Evolutionary conservation across 371 early-diverging fungal species (phyloP).

Genomic region (Entomophthora muscae): DNA sequence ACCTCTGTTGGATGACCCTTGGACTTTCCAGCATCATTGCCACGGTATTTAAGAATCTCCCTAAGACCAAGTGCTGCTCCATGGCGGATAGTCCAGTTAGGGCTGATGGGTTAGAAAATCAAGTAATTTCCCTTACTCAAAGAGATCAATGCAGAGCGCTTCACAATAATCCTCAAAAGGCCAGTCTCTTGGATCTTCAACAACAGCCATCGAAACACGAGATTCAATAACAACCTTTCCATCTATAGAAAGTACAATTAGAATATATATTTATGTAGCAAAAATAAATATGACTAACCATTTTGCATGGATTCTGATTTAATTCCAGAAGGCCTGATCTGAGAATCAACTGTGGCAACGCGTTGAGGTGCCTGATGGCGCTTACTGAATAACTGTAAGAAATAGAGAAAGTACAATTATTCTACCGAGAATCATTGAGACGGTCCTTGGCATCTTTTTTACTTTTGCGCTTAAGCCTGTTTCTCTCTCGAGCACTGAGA

Average conservation of each 20-base stretch:
- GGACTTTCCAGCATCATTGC: constrained; percentile 50
- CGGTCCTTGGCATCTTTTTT: constrained; percentile 50
- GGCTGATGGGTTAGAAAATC: constrained; percentile 13
- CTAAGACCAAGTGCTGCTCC: constrained; percentile 91
- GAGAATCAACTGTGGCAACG: constrained; percentile 3
- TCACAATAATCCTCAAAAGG: constrained; percentile 84
- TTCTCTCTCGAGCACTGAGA: constrained; percentile 80
- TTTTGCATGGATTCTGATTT: neutral
- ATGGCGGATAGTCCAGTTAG: constrained; percentile 88
- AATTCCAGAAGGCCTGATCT: neutral
- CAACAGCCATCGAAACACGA: neutral
- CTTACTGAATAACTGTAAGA: neutral
- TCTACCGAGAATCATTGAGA: neutral
- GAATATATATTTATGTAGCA: too few species aligned
- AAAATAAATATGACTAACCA: too few species aligned
- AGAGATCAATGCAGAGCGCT: constrained; percentile 74
- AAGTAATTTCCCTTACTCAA: constrained; percentile 23
- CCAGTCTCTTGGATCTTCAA: constrained; percentile 40
- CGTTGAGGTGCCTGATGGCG: neutral
- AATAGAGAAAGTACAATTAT: neutral
- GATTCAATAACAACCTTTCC: constrained; percentile 4
- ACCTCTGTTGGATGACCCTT: constrained; percentile 24
- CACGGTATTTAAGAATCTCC: constrained; percentile 72
- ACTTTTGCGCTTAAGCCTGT: constrained; percentile 70
- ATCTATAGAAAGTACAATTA: too few species aligned